Evolutionary conservation across 257 asterid species (phyloP), one percentile per base, ranked within the genome.

Genomic region (Ballota nigra): DNA sequence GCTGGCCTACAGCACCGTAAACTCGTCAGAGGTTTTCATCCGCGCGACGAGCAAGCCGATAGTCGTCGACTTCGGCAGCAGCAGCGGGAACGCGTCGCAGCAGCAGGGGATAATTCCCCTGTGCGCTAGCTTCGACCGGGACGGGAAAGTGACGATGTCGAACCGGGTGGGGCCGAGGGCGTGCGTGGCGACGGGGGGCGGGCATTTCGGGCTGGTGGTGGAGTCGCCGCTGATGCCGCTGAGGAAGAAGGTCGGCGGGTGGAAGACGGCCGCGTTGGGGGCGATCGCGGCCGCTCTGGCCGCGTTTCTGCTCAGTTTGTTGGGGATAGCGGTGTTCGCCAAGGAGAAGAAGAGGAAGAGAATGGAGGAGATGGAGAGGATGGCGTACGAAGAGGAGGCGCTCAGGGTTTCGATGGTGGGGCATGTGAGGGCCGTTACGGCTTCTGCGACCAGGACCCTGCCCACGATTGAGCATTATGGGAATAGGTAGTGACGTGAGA

Each of bases 351-450:
- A 89, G 89, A 92, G 86, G 89, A 94, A 87, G 33, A 87, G 88
- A 75, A 85, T 85, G 95, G 97, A 91, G 24, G 99, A 91, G 60
- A 11, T 88, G 82, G 98, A 83, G 74, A 83, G 99, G 23, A 78
- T 88, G 77, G 99, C 97, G 22, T 94, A 94, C 33, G 97, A 94
- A 62, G 99, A 94, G 76, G 99, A 94, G 81, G 99, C 99, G 29
- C 72, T 94, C 41, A 88, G 83, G 77, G 97, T 91, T 9, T 94
- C 99, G 13, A 94, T 94, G 99, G 99, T 87, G 23, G 99, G 97
- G 0, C 99, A 94, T 83, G 92, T 94, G 1, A 87, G 98, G 70
- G 93, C 96, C 63, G 82, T 80, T 3, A 85, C 87, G 8, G 97
- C 96, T 40, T 52, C 95, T 10, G 86, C 78, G 8, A 85, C 92